Conservation (phyloP, 495 filamentous ascomycete species). For the Hypoxylon rickii region DNA sequence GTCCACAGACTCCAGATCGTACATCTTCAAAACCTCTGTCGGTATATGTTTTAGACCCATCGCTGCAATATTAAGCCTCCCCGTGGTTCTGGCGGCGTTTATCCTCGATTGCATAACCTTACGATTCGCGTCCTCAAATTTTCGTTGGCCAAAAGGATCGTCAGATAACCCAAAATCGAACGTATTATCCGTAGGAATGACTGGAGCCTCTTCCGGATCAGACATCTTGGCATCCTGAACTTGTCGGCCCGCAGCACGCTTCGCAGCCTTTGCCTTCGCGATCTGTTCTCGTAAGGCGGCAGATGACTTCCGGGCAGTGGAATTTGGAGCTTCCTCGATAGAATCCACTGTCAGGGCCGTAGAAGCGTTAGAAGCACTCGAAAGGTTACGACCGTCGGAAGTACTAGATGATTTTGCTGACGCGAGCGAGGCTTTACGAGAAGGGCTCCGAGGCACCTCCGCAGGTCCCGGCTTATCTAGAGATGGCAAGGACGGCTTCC, state of each 20-base stretch:
- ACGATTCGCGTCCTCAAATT: conserved; percentile 60
- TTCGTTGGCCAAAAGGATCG: conserved; percentile 71
- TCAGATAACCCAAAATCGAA: conserved; percentile 59
- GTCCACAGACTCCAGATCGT: conserved; percentile 65
- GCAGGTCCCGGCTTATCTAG: conserved; percentile 44
- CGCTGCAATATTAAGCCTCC: conserved; percentile 86
- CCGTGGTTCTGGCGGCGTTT: conserved; percentile 74
- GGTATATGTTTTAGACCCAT: conserved; percentile 83
- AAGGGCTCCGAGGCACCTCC: conserved; percentile 22
- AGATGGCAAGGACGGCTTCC: conserved; percentile 54
- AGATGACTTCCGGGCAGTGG: conserved; percentile 66
- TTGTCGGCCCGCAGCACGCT: conserved; percentile 59
- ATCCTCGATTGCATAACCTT: conserved; percentile 77
- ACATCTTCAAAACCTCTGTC: conserved; percentile 86
- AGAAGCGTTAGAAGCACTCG: conserved; percentile 44
- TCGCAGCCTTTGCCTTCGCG: conserved; percentile 89
- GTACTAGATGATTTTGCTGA: conserved; percentile 55
- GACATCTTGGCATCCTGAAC: conserved; percentile 34
- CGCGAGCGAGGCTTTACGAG: conserved; percentile 45
- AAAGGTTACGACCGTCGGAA: conserved; percentile 49
- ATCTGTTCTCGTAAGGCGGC: conserved; percentile 85
- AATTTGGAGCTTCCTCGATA: conserved; percentile 37
- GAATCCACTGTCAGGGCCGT: conserved; percentile 48
- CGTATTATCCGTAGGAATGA: conserved; percentile 52
- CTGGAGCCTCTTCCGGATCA: conserved; percentile 49